Conservation (phyloP, 2,329 filamentous ascomycete genomes). For the Madurella fahalii region DNA sequence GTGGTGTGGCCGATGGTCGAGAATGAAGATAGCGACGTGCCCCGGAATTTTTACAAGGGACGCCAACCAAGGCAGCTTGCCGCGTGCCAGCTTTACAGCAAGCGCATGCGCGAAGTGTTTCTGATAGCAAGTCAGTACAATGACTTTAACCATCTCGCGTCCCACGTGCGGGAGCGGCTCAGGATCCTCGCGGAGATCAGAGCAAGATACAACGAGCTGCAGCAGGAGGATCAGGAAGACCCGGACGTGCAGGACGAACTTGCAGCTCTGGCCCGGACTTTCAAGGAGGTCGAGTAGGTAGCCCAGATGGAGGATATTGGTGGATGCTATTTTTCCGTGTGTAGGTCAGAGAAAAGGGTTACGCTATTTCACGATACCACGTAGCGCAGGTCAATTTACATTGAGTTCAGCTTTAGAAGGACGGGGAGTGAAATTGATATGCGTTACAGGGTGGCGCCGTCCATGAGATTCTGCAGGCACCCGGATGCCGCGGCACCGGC, state of each 20-base stretch:
- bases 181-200: constrained; percentile 27
- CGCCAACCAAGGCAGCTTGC: constrained; percentile 52
- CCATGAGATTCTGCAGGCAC: background rate
- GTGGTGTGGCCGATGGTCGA: constrained; percentile 67
- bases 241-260: constrained; percentile 17
- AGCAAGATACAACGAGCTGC: constrained; percentile 15
- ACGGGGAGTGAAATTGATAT: background rate
- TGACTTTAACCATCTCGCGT: constrained; percentile 61
- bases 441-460: background rate
- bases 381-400: background rate
- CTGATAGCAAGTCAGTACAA: constrained; percentile 59
- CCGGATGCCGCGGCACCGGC: background rate
- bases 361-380: background rate
- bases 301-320: background rate
- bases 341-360: background rate
- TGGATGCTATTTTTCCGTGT: background rate
- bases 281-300: constrained; percentile 20
- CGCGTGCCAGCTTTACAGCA: constrained; percentile 76
- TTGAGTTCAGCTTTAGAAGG: background rate
- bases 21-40: constrained; percentile 47
- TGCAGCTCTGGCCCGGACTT: constrained; percentile 9
- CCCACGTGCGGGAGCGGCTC: constrained; percentile 54
- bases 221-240: constrained; percentile 17
- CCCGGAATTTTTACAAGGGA: constrained; percentile 60
- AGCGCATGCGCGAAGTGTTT: constrained; percentile 73